Base-by-base conservation (phyloP, 305 asterid species). In the Stenogyne calaminthoides region DNA sequence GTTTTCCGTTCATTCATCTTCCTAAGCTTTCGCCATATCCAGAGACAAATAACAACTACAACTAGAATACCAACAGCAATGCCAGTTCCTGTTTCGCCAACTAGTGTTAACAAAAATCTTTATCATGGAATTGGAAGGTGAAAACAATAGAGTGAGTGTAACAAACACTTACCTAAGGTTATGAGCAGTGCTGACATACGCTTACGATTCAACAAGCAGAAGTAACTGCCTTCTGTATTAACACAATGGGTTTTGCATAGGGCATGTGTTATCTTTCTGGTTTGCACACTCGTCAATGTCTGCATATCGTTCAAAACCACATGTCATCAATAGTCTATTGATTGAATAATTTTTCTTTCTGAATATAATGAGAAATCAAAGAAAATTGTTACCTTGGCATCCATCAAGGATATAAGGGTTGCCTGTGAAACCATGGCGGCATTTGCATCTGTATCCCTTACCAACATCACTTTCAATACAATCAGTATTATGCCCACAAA, bases 361-460 rank as follows among this genome's bases (percentile, higher is more conserved):
- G 9, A 2, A 3, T 65, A n/a, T 14, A 46, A 8, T 44, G 49
- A 56, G 49, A 42, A 58, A 49, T 1, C 14, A 15, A 0, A 15
- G 3, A 47, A 51, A 59, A 52, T 36, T 10, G 0, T 52, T 76
- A 84, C 86, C 84, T 72, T 77, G 64, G 75, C 86, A 84, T 75
- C 84, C 88, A 4, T 72, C 27, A 9, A 40, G 67, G 14, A 67
- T 44, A 67, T 84, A 84, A 66, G 88, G 83, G 42, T 79, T 84
- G 39, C 88, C 86, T 42, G 9, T 7, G 37, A 74, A 81, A 29
- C 88, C 82, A 1, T 15, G 5, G 27, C 20, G 39, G 64, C 85
- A 84, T 36, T 12, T 0, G 71, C 88, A 84, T 47, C 37, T 34
- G 32, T 84, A 84, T 64, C 80, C 85, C 22, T 0, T 6, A 14